phyloP scores from a whole-genome alignment of 768 basidiomycete genomes.

The Serendipita sp. region DNA sequence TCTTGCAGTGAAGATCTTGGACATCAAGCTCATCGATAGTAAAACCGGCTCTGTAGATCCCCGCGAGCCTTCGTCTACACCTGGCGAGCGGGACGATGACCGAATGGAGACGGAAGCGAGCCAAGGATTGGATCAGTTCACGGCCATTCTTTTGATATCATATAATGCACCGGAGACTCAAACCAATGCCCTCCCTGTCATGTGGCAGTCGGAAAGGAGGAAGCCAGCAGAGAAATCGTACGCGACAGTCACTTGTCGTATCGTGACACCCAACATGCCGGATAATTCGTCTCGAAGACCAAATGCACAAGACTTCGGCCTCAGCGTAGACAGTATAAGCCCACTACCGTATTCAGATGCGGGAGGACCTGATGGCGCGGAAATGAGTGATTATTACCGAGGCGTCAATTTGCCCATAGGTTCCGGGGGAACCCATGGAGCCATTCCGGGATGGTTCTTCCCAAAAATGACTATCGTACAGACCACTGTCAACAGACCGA shows the following conservation, averaged over 20 bases:
- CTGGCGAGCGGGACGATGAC: neutral
- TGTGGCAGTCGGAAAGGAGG: neutral
- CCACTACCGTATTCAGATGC: neutral
- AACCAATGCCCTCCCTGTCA: neutral
- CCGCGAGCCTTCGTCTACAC: neutral
- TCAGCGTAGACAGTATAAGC: no score
- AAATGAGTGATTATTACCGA: neutral
- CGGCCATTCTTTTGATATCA: neutral
- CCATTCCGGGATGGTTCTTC: neutral
- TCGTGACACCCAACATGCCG: neutral
- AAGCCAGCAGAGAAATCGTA: neutral
- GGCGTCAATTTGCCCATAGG: neutral
- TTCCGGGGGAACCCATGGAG: neutral
- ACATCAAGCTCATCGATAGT: slow-evolving; percentile 39
- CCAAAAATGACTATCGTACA: neutral
- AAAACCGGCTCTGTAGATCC: neutral
- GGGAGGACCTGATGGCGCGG: neutral
- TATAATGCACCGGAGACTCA: neutral
- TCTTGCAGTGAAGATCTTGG: slow-evolving; percentile 44
- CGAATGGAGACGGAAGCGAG: neutral
- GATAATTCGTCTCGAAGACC: no score
- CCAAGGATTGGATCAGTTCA: neutral
- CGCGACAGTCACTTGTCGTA: neutral
- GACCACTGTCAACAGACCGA: neutral
- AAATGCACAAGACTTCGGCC: no score